A percentile compares a stretch with the other conserved stretches of the same genome.
Evolutionary conservation across 2,329 filamentous ascomycete species (phyloP).

Genomic region (Emericellopsis cladophorae): DNA sequence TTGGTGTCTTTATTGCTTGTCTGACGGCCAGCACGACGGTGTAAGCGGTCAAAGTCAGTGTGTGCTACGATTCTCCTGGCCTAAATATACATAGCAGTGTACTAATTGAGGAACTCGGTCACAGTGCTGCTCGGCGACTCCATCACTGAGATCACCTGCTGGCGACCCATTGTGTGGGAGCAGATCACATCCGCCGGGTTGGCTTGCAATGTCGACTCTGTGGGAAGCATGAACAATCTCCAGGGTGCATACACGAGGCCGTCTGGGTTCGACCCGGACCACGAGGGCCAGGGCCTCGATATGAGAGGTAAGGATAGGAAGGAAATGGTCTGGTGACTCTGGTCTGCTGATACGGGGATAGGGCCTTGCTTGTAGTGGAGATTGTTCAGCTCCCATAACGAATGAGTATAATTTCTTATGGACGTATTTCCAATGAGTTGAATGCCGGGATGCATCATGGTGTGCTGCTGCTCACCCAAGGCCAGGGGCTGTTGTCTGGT

Average conservation of each 20-base stretch:
- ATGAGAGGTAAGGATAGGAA: too few relatives aligned
- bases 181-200: conserved; percentile 19
- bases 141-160: conserved; percentile 32
- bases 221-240: conserved; percentile 25
- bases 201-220: conserved; percentile 23
- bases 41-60: conserved; percentile 9
- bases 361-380: too few relatives aligned
- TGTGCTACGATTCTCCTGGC: conserved; percentile 10
- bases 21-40: conserved; percentile 15
- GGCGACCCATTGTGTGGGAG: conserved; percentile 27
- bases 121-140: conserved; percentile 28
- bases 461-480: too few relatives aligned
- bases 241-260: conserved; percentile 19
- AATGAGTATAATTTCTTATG: too few relatives aligned
- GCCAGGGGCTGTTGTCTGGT: too few relatives aligned
- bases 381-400: too few relatives aligned
- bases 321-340: too few relatives aligned
- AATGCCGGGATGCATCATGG: too few relatives aligned
- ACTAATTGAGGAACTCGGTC: conserved; percentile 12
- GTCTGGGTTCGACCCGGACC: conserved; percentile 22
- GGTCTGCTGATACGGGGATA: too few relatives aligned
- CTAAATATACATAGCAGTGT: too few relatives aligned
- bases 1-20: too few relatives aligned
- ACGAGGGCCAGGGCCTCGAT: conserved; percentile 21
- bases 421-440: too few relatives aligned